Base-by-base conservation (phyloP, 1,139 yeast species). In the Geotrichum reessii region DNA sequence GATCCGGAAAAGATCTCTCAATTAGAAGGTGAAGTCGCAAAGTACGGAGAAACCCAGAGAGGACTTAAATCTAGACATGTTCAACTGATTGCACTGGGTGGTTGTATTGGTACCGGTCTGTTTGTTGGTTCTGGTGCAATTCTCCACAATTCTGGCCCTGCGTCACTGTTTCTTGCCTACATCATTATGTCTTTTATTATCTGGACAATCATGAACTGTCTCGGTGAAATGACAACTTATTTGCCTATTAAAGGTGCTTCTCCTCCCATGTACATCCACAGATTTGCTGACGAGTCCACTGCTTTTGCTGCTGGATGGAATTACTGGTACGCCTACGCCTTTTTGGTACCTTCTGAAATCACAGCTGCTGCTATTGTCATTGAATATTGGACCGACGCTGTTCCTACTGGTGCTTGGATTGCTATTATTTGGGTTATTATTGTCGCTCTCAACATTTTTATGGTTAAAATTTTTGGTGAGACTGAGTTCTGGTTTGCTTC, bases 271-370 rank as follows among this genome's bases (percentile, higher is more conserved):
- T 67, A 65, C 52, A 61, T 67, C 44, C 64, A 65, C 21, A 56
- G 91, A 68, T 87, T 87, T 77, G 67, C 68, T 12, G 67, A 66
- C 31, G 63, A 65, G 28, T 65, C 71, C 81, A 75, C 86, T 59
- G 95, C 95, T 63, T 89, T 87, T 59, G 84, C 95, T 52, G 84
- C 85, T 66, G 95, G 93, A 58, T 88, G 89, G 82, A 79, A 83
- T 74, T 90, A 89, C 72, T 87, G 93, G 92, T 87, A 87, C 72
- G 82, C 87, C 24, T 88, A 95, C 93, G 89, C 96, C 1, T 87
- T 82, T 73, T 89, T 95, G 6, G 82, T 88, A 61, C 69, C 69
- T 11, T 63, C 66, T 1, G 96, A 89, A 73, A 76, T 89, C 59
- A 85, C 92, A n/a, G 88, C 89, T 27, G 84, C 86, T 42, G 92